These are phyloP conservation scores for Nitzschia palea DNA, from an alignment of 108 stramenopile genomes.

Conservation along the genomic window DNA sequence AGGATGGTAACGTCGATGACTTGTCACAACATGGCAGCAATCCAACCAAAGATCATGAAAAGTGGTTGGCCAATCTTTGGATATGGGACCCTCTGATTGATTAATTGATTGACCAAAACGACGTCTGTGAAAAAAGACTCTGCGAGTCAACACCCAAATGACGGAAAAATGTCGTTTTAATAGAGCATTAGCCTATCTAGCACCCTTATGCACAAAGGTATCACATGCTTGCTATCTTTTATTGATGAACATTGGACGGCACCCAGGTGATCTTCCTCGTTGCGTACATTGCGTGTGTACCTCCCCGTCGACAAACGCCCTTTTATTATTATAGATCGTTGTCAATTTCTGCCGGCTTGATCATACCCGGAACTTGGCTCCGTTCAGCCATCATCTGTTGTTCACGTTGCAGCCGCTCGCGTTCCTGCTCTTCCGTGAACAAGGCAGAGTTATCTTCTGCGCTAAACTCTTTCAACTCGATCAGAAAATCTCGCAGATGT, in stretches of 20 bases:
- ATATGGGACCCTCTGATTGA: conserved; percentile 30
- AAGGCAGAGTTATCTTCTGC: conserved; percentile 95
- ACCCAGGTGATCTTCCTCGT: too few relatives aligned
- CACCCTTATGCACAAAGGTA: too few relatives aligned
- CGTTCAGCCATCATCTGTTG: conserved; percentile 75
- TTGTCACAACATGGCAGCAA: conserved; percentile 79
- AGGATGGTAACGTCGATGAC: conserved; percentile 94
- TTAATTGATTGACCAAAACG: not conserved
- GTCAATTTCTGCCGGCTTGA: conserved; percentile 96
- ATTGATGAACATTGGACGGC: too few relatives aligned
- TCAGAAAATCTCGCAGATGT: conserved; percentile 97
- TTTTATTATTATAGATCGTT: conserved; percentile 67
- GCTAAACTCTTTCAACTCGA: conserved; percentile 97
- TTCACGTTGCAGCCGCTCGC: conserved; percentile 55
- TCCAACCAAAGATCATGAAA: conserved; percentile 59
- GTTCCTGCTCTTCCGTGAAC: conserved; percentile 90
- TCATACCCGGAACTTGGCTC: conserved; percentile 95
- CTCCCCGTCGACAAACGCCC: too few relatives aligned
- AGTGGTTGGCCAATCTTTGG: conserved; percentile 84
- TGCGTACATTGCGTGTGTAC: too few relatives aligned
- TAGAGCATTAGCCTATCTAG: too few relatives aligned
- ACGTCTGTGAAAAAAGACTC: too few relatives aligned
- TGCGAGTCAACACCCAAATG: too few relatives aligned
- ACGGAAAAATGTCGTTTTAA: too few relatives aligned
- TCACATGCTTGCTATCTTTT: too few relatives aligned